Conservation (phyloP, 1,139 yeast genomes). For the Sugiyamaella xylanicola region DNA sequence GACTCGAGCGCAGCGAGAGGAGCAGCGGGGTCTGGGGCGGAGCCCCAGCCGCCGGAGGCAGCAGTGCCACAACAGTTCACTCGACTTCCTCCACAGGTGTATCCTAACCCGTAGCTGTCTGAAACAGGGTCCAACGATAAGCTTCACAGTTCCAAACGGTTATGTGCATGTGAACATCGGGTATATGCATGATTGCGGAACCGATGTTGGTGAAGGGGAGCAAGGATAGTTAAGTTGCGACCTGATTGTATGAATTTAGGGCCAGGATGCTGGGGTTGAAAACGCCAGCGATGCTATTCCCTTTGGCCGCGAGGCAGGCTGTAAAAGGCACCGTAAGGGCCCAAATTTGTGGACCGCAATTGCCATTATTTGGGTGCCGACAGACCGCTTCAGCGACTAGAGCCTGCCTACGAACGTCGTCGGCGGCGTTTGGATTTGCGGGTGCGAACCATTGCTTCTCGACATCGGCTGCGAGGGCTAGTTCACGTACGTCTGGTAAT, state of each 20-base stretch:
- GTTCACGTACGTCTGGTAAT: neutral
- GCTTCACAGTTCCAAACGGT: neutral
- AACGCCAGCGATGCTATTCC: neutral
- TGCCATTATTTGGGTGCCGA: neutral
- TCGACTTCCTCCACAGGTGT: no score
- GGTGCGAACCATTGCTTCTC: neutral
- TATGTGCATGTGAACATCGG: neutral
- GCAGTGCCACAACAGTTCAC: no score
- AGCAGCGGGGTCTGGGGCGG: neutral
- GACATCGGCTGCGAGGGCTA: neutral
- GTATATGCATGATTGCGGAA: neutral
- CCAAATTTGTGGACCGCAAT: neutral
- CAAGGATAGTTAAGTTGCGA: neutral
- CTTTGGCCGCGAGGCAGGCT: neutral
- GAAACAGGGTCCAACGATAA: no score
- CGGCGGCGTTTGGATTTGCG: neutral
- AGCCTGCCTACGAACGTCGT: neutral
- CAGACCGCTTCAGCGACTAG: neutral
- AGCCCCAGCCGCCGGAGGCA: neutral
- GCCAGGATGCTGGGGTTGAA: conserved; percentile 11
- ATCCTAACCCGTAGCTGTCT: no score
- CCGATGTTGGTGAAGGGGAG: neutral
- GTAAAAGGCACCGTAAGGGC: neutral
- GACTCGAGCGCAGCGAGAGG: neutral
- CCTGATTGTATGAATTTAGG: neutral